Evolutionary conservation across 2,329 filamentous ascomycete genomes (phyloP), one percentile per base, ranked within the genome.

Genomic region (Fusarium algeriense): DNA sequence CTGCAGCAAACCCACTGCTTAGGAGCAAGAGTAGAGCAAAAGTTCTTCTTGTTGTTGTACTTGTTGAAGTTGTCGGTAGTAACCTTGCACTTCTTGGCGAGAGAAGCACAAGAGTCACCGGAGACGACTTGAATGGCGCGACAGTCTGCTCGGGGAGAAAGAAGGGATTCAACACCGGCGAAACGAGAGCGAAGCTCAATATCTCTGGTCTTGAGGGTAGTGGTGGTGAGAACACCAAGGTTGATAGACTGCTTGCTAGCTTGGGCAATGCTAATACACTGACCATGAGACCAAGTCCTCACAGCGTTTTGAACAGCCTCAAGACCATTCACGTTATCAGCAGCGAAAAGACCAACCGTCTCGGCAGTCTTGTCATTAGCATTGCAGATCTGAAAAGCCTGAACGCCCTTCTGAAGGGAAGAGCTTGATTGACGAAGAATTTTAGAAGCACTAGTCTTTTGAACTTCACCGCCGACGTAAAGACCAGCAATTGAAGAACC

Each of bases 1-100:
- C 76, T 78, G 61, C 82, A 84, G 72, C 82, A 84, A 1, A 83
- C 79, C 44, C 70, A 76, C 68, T 82, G 76, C 26, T 76, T 77
- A 0, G 75, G 71, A 9, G 59, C 58, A 2, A 86, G 75, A 0
- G 66, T 78, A 5, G 75, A 69, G 57, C 82, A 84, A 2, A 82
- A 73, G 60, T 75, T 77, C 30, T 66, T 60, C 13, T 58, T 57
- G 2, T 57, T 56, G 66, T 86, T 85, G 68, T 79, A 83, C 55
- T 80, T 79, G 19, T 68, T 78, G 48, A 85, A 81, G 45, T 85
- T 76, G 14, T 70, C 52, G 4, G 69, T 65, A 0, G 80, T 79
- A 17, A 86, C 82, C 7, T 81, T 79, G 57, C 84, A 86, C 40
- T 75, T 74, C 8, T 69, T 54, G 0, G 82, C 82, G 1, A 86